Evolutionary conservation across 768 basidiomycete species (phyloP).

Genomic region (Porpolomopsis calyptriformis): DNA sequence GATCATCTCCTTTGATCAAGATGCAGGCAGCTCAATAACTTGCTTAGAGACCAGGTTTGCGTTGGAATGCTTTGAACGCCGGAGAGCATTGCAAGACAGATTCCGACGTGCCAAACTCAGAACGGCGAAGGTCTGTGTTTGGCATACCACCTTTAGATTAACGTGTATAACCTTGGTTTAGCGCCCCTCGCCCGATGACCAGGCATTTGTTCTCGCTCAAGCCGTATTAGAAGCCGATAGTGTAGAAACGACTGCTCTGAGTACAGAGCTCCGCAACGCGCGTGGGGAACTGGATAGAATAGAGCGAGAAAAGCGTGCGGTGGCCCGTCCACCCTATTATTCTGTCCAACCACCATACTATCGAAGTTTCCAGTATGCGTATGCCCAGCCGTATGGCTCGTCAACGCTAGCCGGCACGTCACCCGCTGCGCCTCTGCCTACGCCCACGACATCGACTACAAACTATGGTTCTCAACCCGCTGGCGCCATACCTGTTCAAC

Average conservation of each 20-base stretch:
- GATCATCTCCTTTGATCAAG: conserved; percentile 4
- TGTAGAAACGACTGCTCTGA: conserved; percentile 44
- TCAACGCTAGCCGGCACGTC: conserved; percentile 21
- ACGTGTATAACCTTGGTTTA: conserved; percentile 17
- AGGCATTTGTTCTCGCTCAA: conserved; percentile 54
- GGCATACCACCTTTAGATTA: background rate
- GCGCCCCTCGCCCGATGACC: conserved; percentile 52
- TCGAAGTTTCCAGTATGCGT: conserved; percentile 54
- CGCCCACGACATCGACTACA: conserved; percentile 20
- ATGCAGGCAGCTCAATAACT: conserved; percentile 2
- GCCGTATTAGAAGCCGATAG: conserved; percentile 58
- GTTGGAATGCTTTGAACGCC: conserved; percentile 52
- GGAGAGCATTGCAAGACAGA: conserved; percentile 43
- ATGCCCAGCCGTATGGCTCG: conserved; percentile 45
- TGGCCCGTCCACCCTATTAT: conserved; percentile 33
- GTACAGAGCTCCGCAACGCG: conserved; percentile 49
- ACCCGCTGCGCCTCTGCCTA: conserved; percentile 18
- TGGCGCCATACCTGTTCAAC: conserved; percentile 52
- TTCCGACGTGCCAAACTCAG: conserved; percentile 45
- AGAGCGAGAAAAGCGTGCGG: conserved; percentile 55
- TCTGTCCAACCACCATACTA: conserved; percentile 46
- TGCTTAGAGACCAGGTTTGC: conserved; percentile 59
- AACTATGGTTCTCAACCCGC: conserved; percentile 25
- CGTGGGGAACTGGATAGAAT: conserved; percentile 56
- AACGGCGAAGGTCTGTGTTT: conserved; percentile 42